Evolutionary conservation across 805 yeast genomes (phyloP).

Genomic region (Maudiozyma turicensis): DNA sequence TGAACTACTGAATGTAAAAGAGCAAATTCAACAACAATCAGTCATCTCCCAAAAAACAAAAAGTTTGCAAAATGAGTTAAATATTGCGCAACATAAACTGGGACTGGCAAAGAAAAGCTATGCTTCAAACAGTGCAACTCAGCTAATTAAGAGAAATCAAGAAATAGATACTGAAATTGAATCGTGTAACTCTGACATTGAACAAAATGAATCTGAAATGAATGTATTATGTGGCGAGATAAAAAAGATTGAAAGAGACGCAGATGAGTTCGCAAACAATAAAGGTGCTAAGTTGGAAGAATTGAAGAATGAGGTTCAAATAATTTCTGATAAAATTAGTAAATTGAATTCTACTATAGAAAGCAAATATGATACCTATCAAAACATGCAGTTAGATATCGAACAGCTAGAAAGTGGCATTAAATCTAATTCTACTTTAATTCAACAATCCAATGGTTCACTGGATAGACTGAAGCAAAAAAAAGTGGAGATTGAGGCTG

Average conservation of each 20-base stretch:
- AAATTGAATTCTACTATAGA: constrained; percentile 35
- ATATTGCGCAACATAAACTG: constrained; percentile 49
- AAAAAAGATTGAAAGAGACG: constrained; percentile 53
- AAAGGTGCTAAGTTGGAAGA: constrained; percentile 73
- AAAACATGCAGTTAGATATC: constrained; percentile 54
- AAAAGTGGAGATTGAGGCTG: constrained; percentile 18
- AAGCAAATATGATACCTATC: constrained; percentile 43
- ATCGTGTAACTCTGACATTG: constrained; percentile 32
- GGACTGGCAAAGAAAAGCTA: constrained; percentile 45
- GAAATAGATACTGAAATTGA: constrained; percentile 38
- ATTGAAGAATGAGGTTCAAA: constrained; percentile 42
- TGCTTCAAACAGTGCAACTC: constrained; percentile 46
- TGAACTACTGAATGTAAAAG: constrained; percentile 34
- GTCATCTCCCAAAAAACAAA: constrained; percentile 40
- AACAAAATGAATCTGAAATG: constrained; percentile 28
- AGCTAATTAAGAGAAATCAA: constrained; percentile 42
- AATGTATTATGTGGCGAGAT: constrained; percentile 36
- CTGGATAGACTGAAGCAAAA: constrained; percentile 32
- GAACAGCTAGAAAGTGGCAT: constrained; percentile 61
- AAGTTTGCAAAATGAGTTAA: constrained; percentile 48
- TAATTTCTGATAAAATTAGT: constrained; percentile 31
- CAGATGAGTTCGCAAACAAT: constrained; percentile 68
- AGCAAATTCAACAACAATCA: constrained; percentile 35
- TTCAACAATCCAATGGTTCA: constrained; percentile 29
- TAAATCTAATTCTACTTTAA: constrained; percentile 34